Conservation (phyloP, 2,329 filamentous ascomycete species). For the Colletotrichum lindemuthianum region DNA sequence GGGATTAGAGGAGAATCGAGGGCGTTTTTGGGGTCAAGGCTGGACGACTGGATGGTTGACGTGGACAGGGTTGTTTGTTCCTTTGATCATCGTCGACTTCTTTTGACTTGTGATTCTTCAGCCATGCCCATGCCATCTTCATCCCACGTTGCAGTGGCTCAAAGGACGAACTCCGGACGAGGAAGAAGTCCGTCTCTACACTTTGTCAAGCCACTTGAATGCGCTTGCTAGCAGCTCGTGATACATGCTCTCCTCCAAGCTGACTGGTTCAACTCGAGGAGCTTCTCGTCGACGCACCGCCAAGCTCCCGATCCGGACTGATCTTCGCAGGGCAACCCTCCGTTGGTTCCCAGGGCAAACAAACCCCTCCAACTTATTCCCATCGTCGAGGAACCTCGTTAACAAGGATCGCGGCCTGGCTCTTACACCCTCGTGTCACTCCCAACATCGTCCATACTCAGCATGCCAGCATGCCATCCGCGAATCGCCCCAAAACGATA, state of each 20-base stretch:
- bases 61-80: too few species aligned
- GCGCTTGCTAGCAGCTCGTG: too few species aligned
- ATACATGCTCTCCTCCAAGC: not conserved
- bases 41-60: too few species aligned
- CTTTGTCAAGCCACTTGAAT: too few species aligned
- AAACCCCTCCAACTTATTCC: not conserved
- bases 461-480: too few species aligned
- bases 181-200: too few species aligned
- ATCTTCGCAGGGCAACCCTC: not conserved
- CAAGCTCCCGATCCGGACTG: slow-evolving; percentile 7
- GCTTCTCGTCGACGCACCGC: not conserved
- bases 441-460: too few species aligned
- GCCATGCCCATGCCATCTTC: not conserved
- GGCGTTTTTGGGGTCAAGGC: too few species aligned
- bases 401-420: not conserved
- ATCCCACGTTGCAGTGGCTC: not conserved
- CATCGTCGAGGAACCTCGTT: too few species aligned
- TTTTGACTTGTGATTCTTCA: slow-evolving; percentile 11
- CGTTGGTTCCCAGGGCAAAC: slow-evolving; percentile 10
- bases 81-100: not conserved
- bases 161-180: too few species aligned
- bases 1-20: not conserved
- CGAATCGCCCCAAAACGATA: too few species aligned
- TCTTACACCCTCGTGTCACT: not conserved
- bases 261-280: not conserved